Evolutionary conservation across 2,329 filamentous ascomycete genomes (phyloP), one percentile per base, ranked within the genome.

Genomic region (Aspergillus pseudoglaucus): DNA sequence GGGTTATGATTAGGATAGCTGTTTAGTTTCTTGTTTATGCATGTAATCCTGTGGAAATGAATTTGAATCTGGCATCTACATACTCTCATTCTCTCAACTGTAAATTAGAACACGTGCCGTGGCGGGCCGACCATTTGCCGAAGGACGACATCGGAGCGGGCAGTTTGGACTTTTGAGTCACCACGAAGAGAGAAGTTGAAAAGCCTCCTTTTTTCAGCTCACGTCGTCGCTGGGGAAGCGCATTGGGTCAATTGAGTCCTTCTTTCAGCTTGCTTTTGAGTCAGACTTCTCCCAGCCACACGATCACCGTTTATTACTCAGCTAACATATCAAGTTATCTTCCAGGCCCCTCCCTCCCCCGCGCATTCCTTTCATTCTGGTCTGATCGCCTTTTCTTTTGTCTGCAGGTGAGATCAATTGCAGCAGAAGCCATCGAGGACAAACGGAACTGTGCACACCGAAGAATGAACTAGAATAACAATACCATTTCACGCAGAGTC

Each of bases 161-260:
- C 55, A 44, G 50, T 41, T 49, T 54, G n/a, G n/a, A n/a, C n/a
- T n/a, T n/a, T n/a, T 56, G 54, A 55, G 51, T 59, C 51, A 53
- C 10, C 25, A 47, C 39, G 15, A 23, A 23, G 20, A 32, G 38
- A 32, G 33, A 40, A 25, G 18, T 44, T 39, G 33, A 17, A 35
- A n/a, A 35, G n/a, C 33, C 15, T 35, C 33, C 8, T 7, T n/a
- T 35, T 35, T 35, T 35, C 33, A n/a, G 14, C 15, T 35, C 33
- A n/a, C 33, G 6, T 35, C 33, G 14, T 22, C 18, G 37, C 37
- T 18, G 37, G 37, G 15, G 37, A 20, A 39, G 37, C 37, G 37
- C 18, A 17, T 20, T 22, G 37, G 33, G 33, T 39, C 17, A 39
- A 39, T 39, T 20, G 37, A 17, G 15, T n/a, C 15, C 33, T n/a